Conservation (phyloP, 768 basidiomycete species). For the Ramaria sp. region DNA sequence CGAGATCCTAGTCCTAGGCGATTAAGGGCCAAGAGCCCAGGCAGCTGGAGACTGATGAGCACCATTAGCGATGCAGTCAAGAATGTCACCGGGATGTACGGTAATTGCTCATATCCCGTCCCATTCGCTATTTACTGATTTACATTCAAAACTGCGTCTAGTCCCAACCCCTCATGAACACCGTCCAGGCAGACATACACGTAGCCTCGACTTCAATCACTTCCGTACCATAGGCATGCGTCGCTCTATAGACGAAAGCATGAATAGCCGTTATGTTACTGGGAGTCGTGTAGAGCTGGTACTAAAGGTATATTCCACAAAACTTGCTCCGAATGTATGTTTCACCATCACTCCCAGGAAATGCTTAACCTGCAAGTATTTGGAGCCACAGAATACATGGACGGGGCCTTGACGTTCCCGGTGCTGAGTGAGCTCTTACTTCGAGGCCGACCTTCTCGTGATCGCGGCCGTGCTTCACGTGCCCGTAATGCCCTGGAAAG, state of each 20-base stretch:
- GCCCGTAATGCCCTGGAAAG: slow-evolving; percentile 39
- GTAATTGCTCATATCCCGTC: slow-evolving; percentile 28
- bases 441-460: slow-evolving; percentile 64
- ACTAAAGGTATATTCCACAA: slow-evolving; percentile 46
- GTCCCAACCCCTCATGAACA: slow-evolving; percentile 64
- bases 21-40: slow-evolving; percentile 65
- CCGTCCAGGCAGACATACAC: slow-evolving; percentile 70
- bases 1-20: slow-evolving; percentile 78
- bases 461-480: slow-evolving; percentile 56
- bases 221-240: slow-evolving; percentile 97
- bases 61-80: slow-evolving; percentile 74
- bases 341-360: slow-evolving; percentile 41
- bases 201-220: slow-evolving; percentile 88
- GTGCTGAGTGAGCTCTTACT: slow-evolving; percentile 88
- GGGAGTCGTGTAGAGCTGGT: slow-evolving; percentile 72
- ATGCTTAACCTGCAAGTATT: slow-evolving; percentile 78
- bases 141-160: slow-evolving; percentile 18
- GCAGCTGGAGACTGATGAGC: slow-evolving; percentile 73
- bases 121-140: background rate
- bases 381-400: slow-evolving; percentile 99
- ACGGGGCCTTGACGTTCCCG: slow-evolving; percentile 73
- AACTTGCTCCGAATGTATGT: background rate
- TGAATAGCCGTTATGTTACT: slow-evolving; percentile 87
- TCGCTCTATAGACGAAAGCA: slow-evolving; percentile 82
- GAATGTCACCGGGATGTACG: slow-evolving; percentile 61